Conservation (phyloP, 495 filamentous ascomycete species). For the Penicillium roqueforti region DNA sequence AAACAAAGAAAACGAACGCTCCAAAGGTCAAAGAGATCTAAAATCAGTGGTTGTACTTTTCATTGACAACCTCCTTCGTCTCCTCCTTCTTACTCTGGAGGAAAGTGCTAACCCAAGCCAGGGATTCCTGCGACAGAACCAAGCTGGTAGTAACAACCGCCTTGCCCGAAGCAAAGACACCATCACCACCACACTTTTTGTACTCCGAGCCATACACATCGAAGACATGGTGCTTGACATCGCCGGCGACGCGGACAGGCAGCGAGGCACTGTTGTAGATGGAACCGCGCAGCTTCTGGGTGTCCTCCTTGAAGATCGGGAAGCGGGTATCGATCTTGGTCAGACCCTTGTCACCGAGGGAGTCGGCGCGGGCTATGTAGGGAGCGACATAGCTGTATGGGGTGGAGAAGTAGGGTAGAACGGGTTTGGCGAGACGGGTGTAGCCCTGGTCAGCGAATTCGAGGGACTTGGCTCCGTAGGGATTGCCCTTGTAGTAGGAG, state of each 20-base stretch:
- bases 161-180: conserved; percentile 63
- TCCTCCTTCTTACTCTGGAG: conserved; percentile 59
- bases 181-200: conserved; percentile 69
- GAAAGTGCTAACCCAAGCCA: conserved; percentile 53
- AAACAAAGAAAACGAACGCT: conserved; percentile 8
- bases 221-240: conserved; percentile 72
- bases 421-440: conserved; percentile 59
- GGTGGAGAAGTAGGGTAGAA: conserved; percentile 70
- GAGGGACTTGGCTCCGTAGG: conserved; percentile 76
- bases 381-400: conserved; percentile 77
- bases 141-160: conserved; percentile 71
- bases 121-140: conserved; percentile 63
- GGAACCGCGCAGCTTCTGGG: conserved; percentile 65
- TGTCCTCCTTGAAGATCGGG: conserved; percentile 85
- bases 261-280: conserved; percentile 60
- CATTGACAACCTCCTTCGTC: conserved; percentile 51
- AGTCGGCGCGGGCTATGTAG: conserved; percentile 77
- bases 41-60: conserved; percentile 45
- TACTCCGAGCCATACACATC: conserved; percentile 69
- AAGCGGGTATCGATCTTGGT: conserved; percentile 70
- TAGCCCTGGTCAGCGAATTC: conserved; percentile 66
- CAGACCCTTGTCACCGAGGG: conserved; percentile 71
- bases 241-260: conserved; percentile 60
- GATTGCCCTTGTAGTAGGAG: conserved; percentile 69
- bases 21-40: conserved; percentile 5